These are phyloP conservation scores for Colletotrichum horii DNA, from an alignment of 2,329 filamentous ascomycete species.

Conservation along the genomic window DNA sequence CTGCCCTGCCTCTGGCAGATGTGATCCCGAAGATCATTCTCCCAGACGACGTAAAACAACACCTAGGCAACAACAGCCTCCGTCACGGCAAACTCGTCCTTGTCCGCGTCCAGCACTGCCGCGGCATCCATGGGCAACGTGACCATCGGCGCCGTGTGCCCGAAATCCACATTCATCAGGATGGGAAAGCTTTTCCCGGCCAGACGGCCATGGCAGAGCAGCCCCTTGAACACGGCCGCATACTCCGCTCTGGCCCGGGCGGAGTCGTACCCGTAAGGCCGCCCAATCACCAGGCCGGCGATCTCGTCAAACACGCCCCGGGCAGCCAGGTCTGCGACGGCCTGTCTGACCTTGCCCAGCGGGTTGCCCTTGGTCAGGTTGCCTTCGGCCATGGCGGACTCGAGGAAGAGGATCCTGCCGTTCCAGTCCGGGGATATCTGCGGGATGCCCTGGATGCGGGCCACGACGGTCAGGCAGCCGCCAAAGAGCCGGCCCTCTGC, in stretches of 20 bases:
- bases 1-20: too few relatives aligned
- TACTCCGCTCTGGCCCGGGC: slow-evolving; percentile 31
- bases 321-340: slow-evolving; percentile 44
- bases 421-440: slow-evolving; percentile 40
- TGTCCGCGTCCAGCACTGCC: slow-evolving; percentile 41
- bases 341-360: slow-evolving; percentile 34
- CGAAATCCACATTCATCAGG: slow-evolving; percentile 46
- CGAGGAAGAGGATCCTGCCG: slow-evolving; percentile 44
- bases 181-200: slow-evolving; percentile 40
- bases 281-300: slow-evolving; percentile 44
- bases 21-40: neutral
- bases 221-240: slow-evolving; percentile 31
- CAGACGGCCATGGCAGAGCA: slow-evolving; percentile 39
- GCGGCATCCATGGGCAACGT: slow-evolving; percentile 44
- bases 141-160: slow-evolving; percentile 46
- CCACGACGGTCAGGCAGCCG: slow-evolving; percentile 45
- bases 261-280: slow-evolving; percentile 45
- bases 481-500: slow-evolving; percentile 49
- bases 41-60: neutral
- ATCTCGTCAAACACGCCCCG: slow-evolving; percentile 45
- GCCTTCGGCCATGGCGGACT: slow-evolving; percentile 41
- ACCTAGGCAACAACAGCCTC: slow-evolving; percentile 23
- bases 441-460: slow-evolving; percentile 38
- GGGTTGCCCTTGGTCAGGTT: slow-evolving; percentile 24
- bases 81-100: slow-evolving; percentile 37